These are phyloP conservation scores for Coemansia sp. DNA, from an alignment of 192 early-diverging fungal species.

Conservation along the genomic window DNA sequence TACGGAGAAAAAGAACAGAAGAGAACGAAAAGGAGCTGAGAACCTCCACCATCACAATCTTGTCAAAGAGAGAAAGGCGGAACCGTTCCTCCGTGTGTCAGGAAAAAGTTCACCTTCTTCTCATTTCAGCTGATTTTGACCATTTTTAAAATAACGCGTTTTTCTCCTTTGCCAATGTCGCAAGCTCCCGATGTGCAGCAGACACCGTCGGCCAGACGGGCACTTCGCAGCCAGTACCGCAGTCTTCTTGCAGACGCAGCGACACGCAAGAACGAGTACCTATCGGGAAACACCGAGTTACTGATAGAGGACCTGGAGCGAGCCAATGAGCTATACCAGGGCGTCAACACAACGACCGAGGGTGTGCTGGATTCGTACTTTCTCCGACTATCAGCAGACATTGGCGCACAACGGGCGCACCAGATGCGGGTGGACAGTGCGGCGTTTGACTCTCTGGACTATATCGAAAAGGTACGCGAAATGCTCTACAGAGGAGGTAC, in stretches of 20 bases:
- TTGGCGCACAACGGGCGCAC: constrained; percentile 74
- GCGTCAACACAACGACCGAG: constrained; percentile 81
- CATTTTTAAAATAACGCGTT: too few relatives aligned
- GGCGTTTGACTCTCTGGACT: constrained; percentile 77
- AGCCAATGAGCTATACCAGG: constrained; percentile 34
- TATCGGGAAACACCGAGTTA: constrained; percentile 24
- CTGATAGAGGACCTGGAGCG: constrained; percentile 43
- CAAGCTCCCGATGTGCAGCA: constrained; percentile 8
- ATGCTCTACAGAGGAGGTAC: constrained; percentile 41
- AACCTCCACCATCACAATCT: too few relatives aligned
- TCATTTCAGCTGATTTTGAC: too few relatives aligned
- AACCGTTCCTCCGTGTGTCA: neutral
- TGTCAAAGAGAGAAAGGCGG: neutral
- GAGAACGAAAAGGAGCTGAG: too few relatives aligned
- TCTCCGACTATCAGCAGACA: constrained; percentile 71
- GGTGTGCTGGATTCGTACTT: constrained; percentile 86
- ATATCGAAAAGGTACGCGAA: constrained; percentile 62
- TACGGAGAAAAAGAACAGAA: too few relatives aligned
- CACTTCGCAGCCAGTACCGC: constrained; percentile 46
- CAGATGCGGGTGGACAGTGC: constrained; percentile 73
- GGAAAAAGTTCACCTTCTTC: too few relatives aligned
- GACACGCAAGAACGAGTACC: constrained; percentile 47
- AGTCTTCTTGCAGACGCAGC: constrained; percentile 40
- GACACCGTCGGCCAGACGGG: constrained; percentile 20
- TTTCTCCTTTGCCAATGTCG: too few relatives aligned